A percentile compares a stretch with the other conserved stretches of the same genome.
Conservation (phyloP, 2,329 filamentous ascomycete species). For the Aspergillus puulaauensis region DNA sequence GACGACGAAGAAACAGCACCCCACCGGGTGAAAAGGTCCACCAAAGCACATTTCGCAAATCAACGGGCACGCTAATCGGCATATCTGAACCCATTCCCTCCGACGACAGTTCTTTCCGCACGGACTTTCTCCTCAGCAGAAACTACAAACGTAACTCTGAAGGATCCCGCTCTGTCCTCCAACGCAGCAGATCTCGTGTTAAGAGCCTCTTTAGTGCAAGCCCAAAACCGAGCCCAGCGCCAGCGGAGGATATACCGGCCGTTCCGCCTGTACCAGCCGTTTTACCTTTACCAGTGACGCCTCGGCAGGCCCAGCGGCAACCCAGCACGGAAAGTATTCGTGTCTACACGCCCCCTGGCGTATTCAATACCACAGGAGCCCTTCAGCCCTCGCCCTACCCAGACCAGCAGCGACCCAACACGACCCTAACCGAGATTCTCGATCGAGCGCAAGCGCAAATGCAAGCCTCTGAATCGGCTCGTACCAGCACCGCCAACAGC, state of each 20-base stretch:
- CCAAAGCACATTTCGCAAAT: conserved; percentile 32
- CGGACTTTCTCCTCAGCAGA: conserved; percentile 43
- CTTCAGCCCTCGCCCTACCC: conserved; percentile 29
- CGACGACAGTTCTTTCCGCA: conserved; percentile 42
- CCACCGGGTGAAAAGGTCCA: conserved; percentile 21
- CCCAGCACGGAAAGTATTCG: conserved; percentile 47
- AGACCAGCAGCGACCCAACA: conserved; percentile 27
- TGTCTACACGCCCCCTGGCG: conserved; percentile 45
- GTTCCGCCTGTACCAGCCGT: conserved; percentile 19
- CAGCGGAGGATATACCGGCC: conserved; percentile 10
- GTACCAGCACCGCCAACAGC: neutral
- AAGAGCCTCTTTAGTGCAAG: conserved; percentile 35
- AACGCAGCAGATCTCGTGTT: conserved; percentile 37
- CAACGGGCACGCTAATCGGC: conserved; percentile 31
- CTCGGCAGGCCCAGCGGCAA: conserved; percentile 26
- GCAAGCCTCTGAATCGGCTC: neutral
- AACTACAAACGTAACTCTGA: conserved; percentile 23
- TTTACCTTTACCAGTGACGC: conserved; percentile 22
- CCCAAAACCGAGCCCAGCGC: conserved; percentile 15
- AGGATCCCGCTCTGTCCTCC: conserved; percentile 31
- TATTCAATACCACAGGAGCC: conserved; percentile 26
- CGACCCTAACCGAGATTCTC: conserved; percentile 28
- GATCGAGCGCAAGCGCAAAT: conserved; percentile 4
- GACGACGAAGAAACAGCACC: conserved; percentile 20
- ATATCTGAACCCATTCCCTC: conserved; percentile 47